Evolutionary conservation across 352 stramenopile species (phyloP), one percentile per base, ranked within the genome.

Genomic region (Globisporangium acanthophoron): DNA sequence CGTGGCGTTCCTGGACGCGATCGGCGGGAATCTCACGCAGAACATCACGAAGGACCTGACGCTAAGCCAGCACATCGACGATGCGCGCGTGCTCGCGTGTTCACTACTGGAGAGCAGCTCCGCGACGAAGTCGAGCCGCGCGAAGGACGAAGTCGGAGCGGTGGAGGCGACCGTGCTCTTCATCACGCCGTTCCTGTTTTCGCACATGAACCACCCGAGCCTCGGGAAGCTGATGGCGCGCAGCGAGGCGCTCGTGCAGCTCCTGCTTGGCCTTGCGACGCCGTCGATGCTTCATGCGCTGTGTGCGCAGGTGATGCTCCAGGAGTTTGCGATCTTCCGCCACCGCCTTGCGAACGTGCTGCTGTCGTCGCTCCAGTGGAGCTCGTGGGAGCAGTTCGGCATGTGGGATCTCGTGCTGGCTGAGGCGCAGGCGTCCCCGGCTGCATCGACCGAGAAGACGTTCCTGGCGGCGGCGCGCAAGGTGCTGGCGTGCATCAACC

Each of bases 331-430:
- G 7, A 69, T 94, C 48, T 84, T 92, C 43, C 76, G 78, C 51
- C 80, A 71, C n/a, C 82, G 78, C 1, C 62, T 91, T 16, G 69
- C 82, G 16, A 92, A 84, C 43, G 71, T 90, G 3, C 59, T 94
- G 18, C 64, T 92, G 6, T 82, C 82, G 29, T 94, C 85, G 16
- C 65, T 94, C 13, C 66, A 87, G 52, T 94, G 85, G 85, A 91
- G 65, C 15, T 92, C 85, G 18, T 94, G 82, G 82, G 82, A 94
- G 52, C 85, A 94, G 62, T 88, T 78, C 46, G 75, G 74, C 1
- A 69, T 91, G 57, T 94, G 85, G 85, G 85, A 94, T 61, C 68
- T 94, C 15, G 73, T 92, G 6, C 57, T 90, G 0, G 69, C 76
- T 0, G 85, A 94, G 55, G 73, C 85, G 7, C 79, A 90, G 48